Conservation (phyloP, 2,329 filamentous ascomycete genomes). For the Ceratocystis papillata region DNA sequence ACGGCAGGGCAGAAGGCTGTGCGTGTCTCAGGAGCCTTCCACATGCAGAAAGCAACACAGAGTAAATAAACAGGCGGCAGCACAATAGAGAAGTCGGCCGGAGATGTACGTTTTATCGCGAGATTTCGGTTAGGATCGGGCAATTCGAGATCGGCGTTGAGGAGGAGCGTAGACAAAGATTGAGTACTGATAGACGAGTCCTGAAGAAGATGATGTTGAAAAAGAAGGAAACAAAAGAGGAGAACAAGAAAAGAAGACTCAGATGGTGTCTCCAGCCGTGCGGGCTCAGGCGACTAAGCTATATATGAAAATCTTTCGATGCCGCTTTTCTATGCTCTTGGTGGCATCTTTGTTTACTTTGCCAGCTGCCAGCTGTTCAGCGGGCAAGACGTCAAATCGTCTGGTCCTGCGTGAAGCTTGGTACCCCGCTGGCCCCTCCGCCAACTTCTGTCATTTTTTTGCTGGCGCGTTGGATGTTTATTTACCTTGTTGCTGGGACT, state of each 20-base stretch:
- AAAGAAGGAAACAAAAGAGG: background rate
- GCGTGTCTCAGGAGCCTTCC: background rate
- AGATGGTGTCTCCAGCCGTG: background rate
- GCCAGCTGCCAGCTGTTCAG: background rate
- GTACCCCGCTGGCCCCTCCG: background rate
- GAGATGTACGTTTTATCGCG: background rate
- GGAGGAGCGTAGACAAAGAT: background rate
- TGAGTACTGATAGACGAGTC: background rate
- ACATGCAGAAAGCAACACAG: background rate
- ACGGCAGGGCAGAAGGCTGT: background rate
- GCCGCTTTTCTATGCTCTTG: background rate
- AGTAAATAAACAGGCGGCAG: conserved; percentile 1
- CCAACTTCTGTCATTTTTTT: background rate
- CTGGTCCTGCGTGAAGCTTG: background rate
- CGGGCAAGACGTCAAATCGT: conserved; percentile 2
- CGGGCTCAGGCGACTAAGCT: background rate
- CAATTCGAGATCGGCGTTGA: background rate
- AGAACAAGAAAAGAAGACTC: background rate
- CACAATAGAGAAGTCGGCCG: background rate
- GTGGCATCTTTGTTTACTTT: conserved; percentile 4
- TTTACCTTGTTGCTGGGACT: conserved; percentile 5
- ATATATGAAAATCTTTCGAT: background rate
- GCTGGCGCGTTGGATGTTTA: conserved; percentile 4
- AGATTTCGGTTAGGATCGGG: background rate
- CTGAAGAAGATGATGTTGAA: background rate